These are phyloP conservation scores for Tilletia indica DNA, from an alignment of 1,284 basidiomycete genomes.

Conservation along the genomic window DNA sequence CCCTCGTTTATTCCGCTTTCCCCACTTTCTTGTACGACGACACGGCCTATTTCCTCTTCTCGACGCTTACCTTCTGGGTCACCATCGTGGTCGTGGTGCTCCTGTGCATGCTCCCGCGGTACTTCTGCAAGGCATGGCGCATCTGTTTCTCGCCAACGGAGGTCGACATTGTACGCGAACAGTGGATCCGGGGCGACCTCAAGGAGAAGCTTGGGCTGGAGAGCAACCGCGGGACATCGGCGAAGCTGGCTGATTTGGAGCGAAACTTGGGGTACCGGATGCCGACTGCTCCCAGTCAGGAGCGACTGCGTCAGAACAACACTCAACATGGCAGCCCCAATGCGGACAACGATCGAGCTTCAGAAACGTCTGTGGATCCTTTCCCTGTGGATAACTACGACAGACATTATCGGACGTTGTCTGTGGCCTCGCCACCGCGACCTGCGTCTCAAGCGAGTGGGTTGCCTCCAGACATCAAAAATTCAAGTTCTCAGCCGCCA, in stretches of 20 bases:
- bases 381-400: constrained; percentile 30
- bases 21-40: constrained; percentile 33
- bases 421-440: constrained; percentile 22
- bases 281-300: constrained; percentile 27
- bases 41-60: constrained; percentile 39
- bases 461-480: too few relatives aligned
- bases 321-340: constrained; percentile 24
- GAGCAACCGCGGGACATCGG: background rate
- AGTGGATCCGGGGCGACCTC: constrained; percentile 44
- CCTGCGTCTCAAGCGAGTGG: constrained; percentile 11
- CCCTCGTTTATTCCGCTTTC: constrained; percentile 44
- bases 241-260: constrained; percentile 28
- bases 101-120: constrained; percentile 44
- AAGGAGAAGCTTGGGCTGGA: constrained; percentile 42
- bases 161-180: constrained; percentile 45
- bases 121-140: constrained; percentile 38
- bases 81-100: constrained; percentile 40
- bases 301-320: constrained; percentile 18
- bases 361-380: constrained; percentile 39
- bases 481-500: too few relatives aligned
- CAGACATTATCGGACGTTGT: constrained; percentile 25
- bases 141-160: constrained; percentile 43
- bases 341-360: constrained; percentile 34
- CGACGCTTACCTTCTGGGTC: constrained; percentile 46
- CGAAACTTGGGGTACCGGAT: constrained; percentile 25